Evolutionary conservation across 208 protist species (phyloP).

Genomic region (Trichomonas gallinae): DNA sequence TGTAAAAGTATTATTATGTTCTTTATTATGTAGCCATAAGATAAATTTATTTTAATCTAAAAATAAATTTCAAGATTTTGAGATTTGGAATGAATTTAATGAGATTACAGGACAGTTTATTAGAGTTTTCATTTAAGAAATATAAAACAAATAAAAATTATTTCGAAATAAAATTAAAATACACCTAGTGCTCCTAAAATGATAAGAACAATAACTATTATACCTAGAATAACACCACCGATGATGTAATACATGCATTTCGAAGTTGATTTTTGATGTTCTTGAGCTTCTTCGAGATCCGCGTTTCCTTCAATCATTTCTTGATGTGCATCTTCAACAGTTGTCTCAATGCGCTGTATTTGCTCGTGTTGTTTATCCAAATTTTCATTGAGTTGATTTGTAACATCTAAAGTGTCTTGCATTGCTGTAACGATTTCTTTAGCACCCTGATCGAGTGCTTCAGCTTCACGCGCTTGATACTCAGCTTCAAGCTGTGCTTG

Average conservation of each 20-base stretch:
- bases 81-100: too few species aligned
- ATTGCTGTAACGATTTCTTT: neutral
- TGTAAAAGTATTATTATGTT: too few species aligned
- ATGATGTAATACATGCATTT: neutral
- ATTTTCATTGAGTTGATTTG: neutral
- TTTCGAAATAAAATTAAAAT: too few species aligned
- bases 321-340: neutral
- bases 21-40: too few species aligned
- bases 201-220: neutral
- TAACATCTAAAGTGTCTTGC: neutral
- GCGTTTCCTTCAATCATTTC: neutral
- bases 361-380: neutral
- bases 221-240: neutral
- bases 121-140: too few species aligned
- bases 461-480: neutral
- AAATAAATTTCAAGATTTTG: too few species aligned
- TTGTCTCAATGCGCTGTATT: neutral
- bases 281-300: neutral
- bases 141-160: too few species aligned
- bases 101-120: too few species aligned
- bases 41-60: too few species aligned
- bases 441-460: neutral
- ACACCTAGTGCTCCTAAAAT: neutral
- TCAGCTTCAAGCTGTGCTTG: neutral
- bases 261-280: neutral